These are phyloP conservation scores for Malassezia pachydermatis DNA, from an alignment of 1,284 basidiomycete species.

Conservation along the genomic window DNA sequence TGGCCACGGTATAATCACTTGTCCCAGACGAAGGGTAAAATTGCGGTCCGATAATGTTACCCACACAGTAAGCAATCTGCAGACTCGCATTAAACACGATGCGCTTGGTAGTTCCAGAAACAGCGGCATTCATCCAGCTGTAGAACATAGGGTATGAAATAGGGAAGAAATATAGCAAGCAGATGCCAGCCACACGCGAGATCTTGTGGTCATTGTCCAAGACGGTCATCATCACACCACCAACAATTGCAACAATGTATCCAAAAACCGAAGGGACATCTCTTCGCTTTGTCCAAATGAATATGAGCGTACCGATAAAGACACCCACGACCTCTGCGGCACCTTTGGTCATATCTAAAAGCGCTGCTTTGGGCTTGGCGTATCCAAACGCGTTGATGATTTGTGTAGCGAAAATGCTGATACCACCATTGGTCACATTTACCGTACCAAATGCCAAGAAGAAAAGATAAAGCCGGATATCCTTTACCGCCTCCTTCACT, in stretches of 20 bases:
- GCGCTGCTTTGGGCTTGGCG: constrained; percentile 29
- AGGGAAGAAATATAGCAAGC: constrained; percentile 25
- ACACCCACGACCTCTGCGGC: constrained; percentile 31
- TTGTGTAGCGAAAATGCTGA: constrained; percentile 34
- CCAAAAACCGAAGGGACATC: constrained; percentile 32
- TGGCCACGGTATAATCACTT: constrained; percentile 32
- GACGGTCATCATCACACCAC: constrained; percentile 17
- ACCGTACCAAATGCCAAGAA: constrained; percentile 24
- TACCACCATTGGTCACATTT: constrained; percentile 33
- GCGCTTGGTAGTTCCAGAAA: constrained; percentile 39
- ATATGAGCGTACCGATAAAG: constrained; percentile 27
- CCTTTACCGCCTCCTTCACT: constrained; percentile 53
- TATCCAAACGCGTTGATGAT: constrained; percentile 44
- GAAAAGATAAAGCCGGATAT: constrained; percentile 49
- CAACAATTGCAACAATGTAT: constrained; percentile 31
- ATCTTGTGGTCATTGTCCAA: not conserved
- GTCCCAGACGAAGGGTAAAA: constrained; percentile 27
- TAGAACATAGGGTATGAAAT: constrained; percentile 30
- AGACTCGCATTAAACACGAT: constrained; percentile 34
- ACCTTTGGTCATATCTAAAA: constrained; percentile 41
- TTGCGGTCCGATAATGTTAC: constrained; percentile 41
- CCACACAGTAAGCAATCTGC: constrained; percentile 35
- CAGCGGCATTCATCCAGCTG: constrained; percentile 21
- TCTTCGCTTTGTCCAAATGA: constrained; percentile 20
- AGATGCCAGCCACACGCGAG: constrained; percentile 15